Evolutionary conservation across 257 asterid species (phyloP), one percentile per base, ranked within the genome.

Genomic region (Solanum chiquidenum): DNA sequence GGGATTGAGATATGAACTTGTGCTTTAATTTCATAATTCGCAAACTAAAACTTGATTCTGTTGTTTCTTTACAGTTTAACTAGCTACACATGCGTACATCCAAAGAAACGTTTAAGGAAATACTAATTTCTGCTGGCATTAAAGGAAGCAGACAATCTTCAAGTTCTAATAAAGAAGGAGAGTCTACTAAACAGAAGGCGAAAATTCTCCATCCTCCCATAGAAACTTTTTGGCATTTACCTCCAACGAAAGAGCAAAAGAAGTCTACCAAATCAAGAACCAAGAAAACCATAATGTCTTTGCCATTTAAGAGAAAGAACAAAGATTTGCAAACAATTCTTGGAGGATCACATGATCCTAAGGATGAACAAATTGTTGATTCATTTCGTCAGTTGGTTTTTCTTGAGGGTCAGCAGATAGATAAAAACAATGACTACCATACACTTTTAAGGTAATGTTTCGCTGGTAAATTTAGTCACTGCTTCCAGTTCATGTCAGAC

Each of bases 361-460:
- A 89, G 35, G 95, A 95, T 33, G 93, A 94, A 83, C 87, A 91
- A 58, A 55, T 76, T 20, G 96, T 94, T 31, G 93, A 93, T 18
- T 88, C 92, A 7, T 95, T 95, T 46, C 95, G 95, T 29, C 88
- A 92, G 88, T 52, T 93, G 90, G 93, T 95, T 76, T 88, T 86
- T 38, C 88, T 89, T 16, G 98, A 95, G 89, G 92, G 90, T 21
- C 91, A 82, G 38, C 77, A 88, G 40, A 90, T 90, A 1, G 88
- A 33, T 76, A 93, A 92, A 86, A 88, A 92, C 34, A 91, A 35
- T 68, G 98, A 94, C 83, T 93, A 95, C 73, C 96, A 95, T 21
- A 94, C 96, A 71, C 95, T 94, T 86, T 88, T 95, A 69, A 88
- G 98, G 98, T 93, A 88, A 46, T 16, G 55, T 2, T 87, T 64